Base-by-base conservation (phyloP, 305 asterid genomes). In the Salvia sclarea region DNA sequence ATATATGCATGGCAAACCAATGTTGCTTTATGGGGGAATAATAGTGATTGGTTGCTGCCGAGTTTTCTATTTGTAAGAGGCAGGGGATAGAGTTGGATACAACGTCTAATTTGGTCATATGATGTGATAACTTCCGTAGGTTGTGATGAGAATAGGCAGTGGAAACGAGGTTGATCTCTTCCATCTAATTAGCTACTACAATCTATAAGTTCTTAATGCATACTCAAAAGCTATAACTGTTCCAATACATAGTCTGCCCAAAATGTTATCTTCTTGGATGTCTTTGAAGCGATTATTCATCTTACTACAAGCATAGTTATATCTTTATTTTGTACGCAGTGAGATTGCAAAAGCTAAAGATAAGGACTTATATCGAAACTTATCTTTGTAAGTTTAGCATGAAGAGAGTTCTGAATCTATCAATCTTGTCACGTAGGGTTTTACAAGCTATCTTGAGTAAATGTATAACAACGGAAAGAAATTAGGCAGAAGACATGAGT, bases 331-430 rank as follows among this genome's bases (percentile, higher is more conserved):
- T 18, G 20, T 52, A 11, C 8, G 10, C 47, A 9, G 14, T 35
- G 55, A 44, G 66, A 48, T 18, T 47, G 67, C 41, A 69, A 44
- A 59, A 17, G 68, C 57, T 48, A n/a, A 18, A 11, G 24, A 8
- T n/a, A 33, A 20, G 52, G 25, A 9, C 50, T 33, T 9, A 41
- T 13, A 9, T 45, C 14, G 0, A 57, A 69, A 25, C 60, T 28
- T 8, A 38, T 31, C 6, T 18, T 41, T 57, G 12, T 55, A 45
- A 12, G 22, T 21, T 9, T 69, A 22, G 24, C 14, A 5, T 18
- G 48, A 18, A 44, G 41, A 35, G 53, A 24, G 16, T 44, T 30
- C 18, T 20, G 55, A 8, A 12, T 37, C 12, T 65, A 22, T 40
- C 62, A 10, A 12, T 65, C 8, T 57, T 57, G 17, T 4, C 57